Evolutionary conservation across 1,284 basidiomycete species (phyloP).

Genomic region (Earliella scabrosa): DNA sequence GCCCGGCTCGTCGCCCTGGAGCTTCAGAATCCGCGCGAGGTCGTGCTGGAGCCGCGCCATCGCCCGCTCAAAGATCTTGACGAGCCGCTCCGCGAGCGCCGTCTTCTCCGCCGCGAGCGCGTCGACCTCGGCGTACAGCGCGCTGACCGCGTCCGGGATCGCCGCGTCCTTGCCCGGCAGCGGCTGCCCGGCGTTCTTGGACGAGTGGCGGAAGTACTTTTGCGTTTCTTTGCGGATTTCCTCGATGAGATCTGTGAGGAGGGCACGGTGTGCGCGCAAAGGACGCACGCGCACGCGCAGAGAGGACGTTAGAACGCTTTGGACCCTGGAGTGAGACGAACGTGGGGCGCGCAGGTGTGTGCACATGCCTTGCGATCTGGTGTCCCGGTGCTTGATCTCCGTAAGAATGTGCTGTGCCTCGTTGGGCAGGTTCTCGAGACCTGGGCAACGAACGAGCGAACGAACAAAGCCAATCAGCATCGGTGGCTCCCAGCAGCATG

Average conservation of each 20-base stretch:
- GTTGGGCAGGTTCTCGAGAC: conserved; percentile 75
- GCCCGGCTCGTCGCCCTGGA: conserved; percentile 57
- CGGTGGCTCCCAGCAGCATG: neutral
- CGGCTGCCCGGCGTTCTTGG: conserved; percentile 36
- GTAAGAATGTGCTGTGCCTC: conserved; percentile 74
- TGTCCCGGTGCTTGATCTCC: conserved; percentile 70
- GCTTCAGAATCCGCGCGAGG: conserved; percentile 52
- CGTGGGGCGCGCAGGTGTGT: neutral
- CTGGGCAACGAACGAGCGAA: conserved; percentile 47
- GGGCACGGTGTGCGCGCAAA: neutral
- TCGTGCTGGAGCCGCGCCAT: conserved; percentile 61
- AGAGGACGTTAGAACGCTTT: too few species aligned
- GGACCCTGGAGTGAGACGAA: too few species aligned
- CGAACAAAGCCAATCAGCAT: neutral
- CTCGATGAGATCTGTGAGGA: conserved; percentile 50
- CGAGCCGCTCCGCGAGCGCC: conserved; percentile 54
- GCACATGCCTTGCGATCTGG: conserved; percentile 50
- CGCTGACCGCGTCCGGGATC: conserved; percentile 52
- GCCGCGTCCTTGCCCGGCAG: conserved; percentile 40
- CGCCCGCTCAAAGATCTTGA: conserved; percentile 55
- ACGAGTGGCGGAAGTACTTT: conserved; percentile 55
- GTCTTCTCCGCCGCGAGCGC: conserved; percentile 60
- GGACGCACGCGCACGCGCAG: neutral
- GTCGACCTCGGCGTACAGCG: conserved; percentile 58
- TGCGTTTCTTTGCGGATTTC: conserved; percentile 58